phyloP scores from a whole-genome alignment of 768 basidiomycete species.

The Boletus bicolor region DNA sequence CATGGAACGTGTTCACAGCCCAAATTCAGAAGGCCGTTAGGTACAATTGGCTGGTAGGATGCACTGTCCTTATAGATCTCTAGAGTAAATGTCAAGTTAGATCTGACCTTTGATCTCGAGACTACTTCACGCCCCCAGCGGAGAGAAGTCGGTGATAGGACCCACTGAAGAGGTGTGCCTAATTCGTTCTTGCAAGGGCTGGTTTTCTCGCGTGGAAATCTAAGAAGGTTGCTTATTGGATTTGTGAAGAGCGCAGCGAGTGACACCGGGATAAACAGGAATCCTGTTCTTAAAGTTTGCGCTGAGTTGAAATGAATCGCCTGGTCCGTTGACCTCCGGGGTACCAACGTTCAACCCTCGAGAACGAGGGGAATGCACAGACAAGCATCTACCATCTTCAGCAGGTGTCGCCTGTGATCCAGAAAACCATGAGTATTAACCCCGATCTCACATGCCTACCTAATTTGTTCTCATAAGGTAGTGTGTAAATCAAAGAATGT shows the following conservation, averaged over 20 bases:
- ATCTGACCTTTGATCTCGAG: constrained; percentile 20
- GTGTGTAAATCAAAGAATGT: constrained; percentile 28
- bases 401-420: constrained; percentile 3
- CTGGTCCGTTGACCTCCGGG: not conserved
- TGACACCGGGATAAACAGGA: no score
- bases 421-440: constrained; percentile 2
- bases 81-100: constrained; percentile 4
- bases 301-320: no score
- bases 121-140: constrained; percentile 19
- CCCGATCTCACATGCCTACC: constrained; percentile 15
- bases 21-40: constrained; percentile 40
- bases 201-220: no score
- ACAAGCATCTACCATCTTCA: not conserved
- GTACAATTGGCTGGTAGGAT: constrained; percentile 16
- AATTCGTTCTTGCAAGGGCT: constrained; percentile 14
- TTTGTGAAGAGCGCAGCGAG: no score
- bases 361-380: constrained; percentile 15
- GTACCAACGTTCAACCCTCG: constrained; percentile 6
- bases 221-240: no score
- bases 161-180: constrained; percentile 27
- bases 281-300: no score
- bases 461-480: constrained; percentile 15
- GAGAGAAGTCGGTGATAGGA: constrained; percentile 33
- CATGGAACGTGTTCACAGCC: constrained; percentile 68
- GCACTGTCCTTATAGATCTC: constrained; percentile 24